phyloP scores from a whole-genome alignment of 208 protist genomes.

The Leishmania martiniquensis region DNA sequence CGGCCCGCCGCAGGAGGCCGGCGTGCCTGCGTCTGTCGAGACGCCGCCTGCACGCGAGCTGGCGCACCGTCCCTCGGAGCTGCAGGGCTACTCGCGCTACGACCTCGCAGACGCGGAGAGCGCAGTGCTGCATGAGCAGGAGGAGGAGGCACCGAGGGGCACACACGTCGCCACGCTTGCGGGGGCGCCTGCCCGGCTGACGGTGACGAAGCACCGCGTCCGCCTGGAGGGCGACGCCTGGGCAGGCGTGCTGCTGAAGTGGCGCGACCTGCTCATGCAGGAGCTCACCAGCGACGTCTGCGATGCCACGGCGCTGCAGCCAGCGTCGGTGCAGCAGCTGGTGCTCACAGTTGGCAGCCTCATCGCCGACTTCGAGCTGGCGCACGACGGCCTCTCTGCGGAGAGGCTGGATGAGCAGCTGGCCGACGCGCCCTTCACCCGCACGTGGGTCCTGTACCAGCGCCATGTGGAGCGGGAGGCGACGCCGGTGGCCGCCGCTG shows the following conservation, averaged over 20 bases:
- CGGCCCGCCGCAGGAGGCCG: too few species aligned
- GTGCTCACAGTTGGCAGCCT: constrained; percentile 29
- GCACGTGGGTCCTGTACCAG: constrained; percentile 27
- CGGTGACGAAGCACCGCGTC: constrained; percentile 39
- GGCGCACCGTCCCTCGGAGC: background rate
- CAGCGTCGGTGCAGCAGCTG: constrained; percentile 8
- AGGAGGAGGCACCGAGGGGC: too few species aligned
- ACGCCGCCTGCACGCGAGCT: background rate
- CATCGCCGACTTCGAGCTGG: constrained; percentile 28
- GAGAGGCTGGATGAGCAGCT: constrained; percentile 29
- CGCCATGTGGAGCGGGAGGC: background rate
- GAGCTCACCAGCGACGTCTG: constrained; percentile 50
- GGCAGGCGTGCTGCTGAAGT: constrained; percentile 32
- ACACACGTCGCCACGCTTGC: background rate
- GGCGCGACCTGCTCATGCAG: constrained; percentile 30
- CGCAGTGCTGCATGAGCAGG: background rate
- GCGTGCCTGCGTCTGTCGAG: too few species aligned
- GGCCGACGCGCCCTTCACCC: constrained; percentile 3
- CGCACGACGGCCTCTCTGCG: constrained; percentile 19
- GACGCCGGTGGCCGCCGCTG: background rate
- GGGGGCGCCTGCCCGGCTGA: background rate
- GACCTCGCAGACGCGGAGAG: background rate
- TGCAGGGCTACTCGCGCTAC: background rate
- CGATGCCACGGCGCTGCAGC: constrained; percentile 20
- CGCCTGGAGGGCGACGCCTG: constrained; percentile 50